phyloP scores from a whole-genome alignment of 345 rosid species.

The Melastoma malabathricum region DNA sequence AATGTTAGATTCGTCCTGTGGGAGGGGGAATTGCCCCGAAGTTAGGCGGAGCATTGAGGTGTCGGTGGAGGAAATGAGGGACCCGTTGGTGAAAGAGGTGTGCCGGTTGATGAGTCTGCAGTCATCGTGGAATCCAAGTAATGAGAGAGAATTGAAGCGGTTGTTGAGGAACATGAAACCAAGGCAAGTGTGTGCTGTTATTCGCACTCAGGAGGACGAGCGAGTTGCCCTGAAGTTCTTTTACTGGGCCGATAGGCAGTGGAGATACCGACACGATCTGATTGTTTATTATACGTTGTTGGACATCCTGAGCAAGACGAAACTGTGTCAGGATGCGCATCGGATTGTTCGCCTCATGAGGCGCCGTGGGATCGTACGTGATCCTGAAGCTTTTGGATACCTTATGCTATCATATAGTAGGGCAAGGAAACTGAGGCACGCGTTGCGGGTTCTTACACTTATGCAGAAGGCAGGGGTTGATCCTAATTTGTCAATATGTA shows the following conservation, averaged over 20 bases:
- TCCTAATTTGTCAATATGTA: constrained; percentile 56
- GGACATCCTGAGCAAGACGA: constrained; percentile 65
- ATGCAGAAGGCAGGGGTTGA: constrained; percentile 89
- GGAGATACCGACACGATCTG: constrained; percentile 71
- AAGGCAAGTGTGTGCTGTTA: constrained; percentile 65
- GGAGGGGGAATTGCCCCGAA: constrained; percentile 13
- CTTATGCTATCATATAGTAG: too few species aligned
- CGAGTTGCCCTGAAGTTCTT: constrained; percentile 71
- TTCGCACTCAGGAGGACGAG: constrained; percentile 56
- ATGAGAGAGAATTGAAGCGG: constrained; percentile 50
- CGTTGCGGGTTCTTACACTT: constrained; percentile 63
- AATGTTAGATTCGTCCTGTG: constrained; percentile 20
- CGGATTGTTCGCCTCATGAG: constrained; percentile 63
- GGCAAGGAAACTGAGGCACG: constrained; percentile 59
- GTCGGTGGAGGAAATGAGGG: constrained; percentile 48
- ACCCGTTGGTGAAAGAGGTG: constrained; percentile 77
- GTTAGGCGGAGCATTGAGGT: constrained; percentile 20
- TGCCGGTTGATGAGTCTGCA: constrained; percentile 56
- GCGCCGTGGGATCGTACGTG: constrained; percentile 42
- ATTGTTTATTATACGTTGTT: constrained; percentile 65
- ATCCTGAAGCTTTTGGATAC: too few species aligned
- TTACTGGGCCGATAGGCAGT: constrained; percentile 87
- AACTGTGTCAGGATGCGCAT: constrained; percentile 72
- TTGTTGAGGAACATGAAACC: constrained; percentile 66
- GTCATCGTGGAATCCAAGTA: constrained; percentile 60